A percentile compares a stretch with the other conserved stretches of the same genome.
Conservation (phyloP, 768 basidiomycete species). For the Lyophyllum decastes region DNA sequence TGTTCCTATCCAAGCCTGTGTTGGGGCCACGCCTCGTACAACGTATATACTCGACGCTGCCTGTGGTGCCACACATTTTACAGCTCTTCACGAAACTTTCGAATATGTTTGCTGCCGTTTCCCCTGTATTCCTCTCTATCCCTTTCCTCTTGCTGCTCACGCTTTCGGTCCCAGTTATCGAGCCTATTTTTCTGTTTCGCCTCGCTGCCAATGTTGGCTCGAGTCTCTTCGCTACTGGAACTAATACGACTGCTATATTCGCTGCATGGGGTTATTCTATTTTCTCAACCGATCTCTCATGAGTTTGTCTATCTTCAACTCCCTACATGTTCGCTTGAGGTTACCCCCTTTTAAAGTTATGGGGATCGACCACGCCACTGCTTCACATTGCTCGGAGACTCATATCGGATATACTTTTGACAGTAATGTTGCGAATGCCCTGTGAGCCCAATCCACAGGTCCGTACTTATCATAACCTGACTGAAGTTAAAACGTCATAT, state of each 20-base stretch:
- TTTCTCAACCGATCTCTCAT: constrained; percentile 47
- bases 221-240: constrained; percentile 34
- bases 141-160: constrained; percentile 65
- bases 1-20: constrained; percentile 20
- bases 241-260: constrained; percentile 42
- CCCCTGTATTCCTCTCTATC: constrained; percentile 45
- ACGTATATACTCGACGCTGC: neutral
- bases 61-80: neutral
- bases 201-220: constrained; percentile 38
- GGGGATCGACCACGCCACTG: constrained; percentile 38
- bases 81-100: neutral
- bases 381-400: constrained; percentile 45
- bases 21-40: neutral
- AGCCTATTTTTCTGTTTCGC: constrained; percentile 55
- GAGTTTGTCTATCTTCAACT: constrained; percentile 17
- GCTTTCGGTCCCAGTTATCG: constrained; percentile 61
- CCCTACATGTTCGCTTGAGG: constrained; percentile 14
- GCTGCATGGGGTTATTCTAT: constrained; percentile 71
- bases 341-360: constrained; percentile 34
- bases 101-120: constrained; percentile 29
- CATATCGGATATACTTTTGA: constrained; percentile 61
- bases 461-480: neutral
- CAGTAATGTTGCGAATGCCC: constrained; percentile 41
- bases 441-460: constrained; percentile 32
- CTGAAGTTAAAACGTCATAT: constrained; percentile 36